Evolutionary conservation across 1,139 yeast species (phyloP), one percentile per base, ranked within the genome.

Genomic region (Spencermartinsiella ligniputridi): DNA sequence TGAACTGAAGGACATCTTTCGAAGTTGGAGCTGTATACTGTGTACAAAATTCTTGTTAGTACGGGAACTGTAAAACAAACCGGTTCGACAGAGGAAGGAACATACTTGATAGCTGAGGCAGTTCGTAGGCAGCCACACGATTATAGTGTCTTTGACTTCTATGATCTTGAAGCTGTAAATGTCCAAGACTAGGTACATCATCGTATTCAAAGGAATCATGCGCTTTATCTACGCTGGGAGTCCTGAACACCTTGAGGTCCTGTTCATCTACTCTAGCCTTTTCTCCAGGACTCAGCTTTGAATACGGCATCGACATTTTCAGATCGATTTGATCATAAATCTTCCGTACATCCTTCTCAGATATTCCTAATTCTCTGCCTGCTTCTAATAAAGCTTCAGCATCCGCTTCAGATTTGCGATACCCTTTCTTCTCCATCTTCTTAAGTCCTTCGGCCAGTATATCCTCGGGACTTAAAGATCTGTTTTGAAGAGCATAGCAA

Each of bases 51-150:
- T 45, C 46, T 47, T 29, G 42, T 36, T 42, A 42, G 45, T 27
- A 29, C 34, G 41, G n/a, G n/a, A n/a, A n/a, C n/a, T n/a, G n/a
- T n/a, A n/a, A 27, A 33, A 40, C 24, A 37, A 27, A 2, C 25
- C 25, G 25, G 25, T 22, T n/a, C 5, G 12, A n/a, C 32, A 27
- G 13, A 27, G 37, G 19, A 29, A 24, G 18, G 4, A 12, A 92
- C 82, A 62, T 75, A 83, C 63, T 87, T 79, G 38, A 80, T 52
- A 92, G 73, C 47, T 82, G 76, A 2, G 98, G 98, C 72, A 90
- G 75, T 64, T 90, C 97, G 67, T 83, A 92, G 0, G 97, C 97
- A 25, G 94, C 85, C 33, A 87, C 72, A 57, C 97, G 76, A 58
- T 82, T 83, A 59, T 83, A 79, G 46, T 77, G 74, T 58, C 86